Evolutionary conservation across 805 yeast species (phyloP).

Genomic region (Cephaloascus albidus): DNA sequence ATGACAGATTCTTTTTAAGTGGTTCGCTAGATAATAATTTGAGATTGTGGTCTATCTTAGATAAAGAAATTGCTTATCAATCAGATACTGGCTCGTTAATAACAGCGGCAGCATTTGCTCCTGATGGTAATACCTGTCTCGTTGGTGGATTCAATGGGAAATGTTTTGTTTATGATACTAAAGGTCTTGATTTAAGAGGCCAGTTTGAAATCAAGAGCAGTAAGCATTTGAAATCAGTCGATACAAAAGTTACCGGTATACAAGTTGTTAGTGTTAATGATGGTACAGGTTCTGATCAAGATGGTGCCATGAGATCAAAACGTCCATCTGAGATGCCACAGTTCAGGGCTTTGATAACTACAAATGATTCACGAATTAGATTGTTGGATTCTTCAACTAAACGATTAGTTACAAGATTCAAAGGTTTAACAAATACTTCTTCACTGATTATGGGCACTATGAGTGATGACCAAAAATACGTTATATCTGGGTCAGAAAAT

Average conservation of each 20-base stretch:
- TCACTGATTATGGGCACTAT: constrained; percentile 64
- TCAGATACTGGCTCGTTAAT: constrained; percentile 56
- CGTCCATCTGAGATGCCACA: not conserved
- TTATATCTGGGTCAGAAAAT: constrained; percentile 81
- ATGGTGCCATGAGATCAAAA: constrained; percentile 6
- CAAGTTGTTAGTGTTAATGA: constrained; percentile 28
- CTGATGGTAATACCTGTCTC: constrained; percentile 47
- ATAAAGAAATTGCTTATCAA: constrained; percentile 51
- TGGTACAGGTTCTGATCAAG: constrained; percentile 6
- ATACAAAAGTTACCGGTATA: constrained; percentile 67
- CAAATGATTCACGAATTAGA: constrained; percentile 76
- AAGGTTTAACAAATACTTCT: constrained; percentile 63
- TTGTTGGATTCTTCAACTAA: constrained; percentile 47
- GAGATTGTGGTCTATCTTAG: constrained; percentile 81
- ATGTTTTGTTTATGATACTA: constrained; percentile 50
- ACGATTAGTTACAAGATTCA: constrained; percentile 55
- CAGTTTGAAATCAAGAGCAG: constrained; percentile 19
- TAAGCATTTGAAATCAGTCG: not conserved
- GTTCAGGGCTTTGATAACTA: constrained; percentile 43
- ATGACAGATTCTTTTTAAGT: constrained; percentile 78
- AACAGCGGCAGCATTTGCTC: constrained; percentile 69
- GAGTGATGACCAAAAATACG: constrained; percentile 45
- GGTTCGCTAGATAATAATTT: constrained; percentile 73
- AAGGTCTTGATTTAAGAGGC: constrained; percentile 40
- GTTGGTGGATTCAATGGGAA: constrained; percentile 80